Evolutionary conservation across 306 rosid genomes (phyloP), one percentile per base, ranked within the genome.

Genomic region (Vicia sativa): DNA sequence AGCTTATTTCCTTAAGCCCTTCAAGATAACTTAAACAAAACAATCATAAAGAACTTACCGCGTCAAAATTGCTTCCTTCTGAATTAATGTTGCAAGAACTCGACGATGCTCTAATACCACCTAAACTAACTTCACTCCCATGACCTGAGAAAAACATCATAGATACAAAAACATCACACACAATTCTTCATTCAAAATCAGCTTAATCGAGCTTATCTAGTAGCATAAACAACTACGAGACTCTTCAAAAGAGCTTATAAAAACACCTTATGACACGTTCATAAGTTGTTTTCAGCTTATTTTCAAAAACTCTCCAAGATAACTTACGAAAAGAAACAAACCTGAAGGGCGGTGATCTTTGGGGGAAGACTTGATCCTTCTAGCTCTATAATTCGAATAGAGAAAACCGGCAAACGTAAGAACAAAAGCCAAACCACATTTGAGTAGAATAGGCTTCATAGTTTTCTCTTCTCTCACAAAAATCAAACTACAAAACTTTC

Each of bases 351-450:
- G 77, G 31, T 56, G 16, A 1, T 62, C 71, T 1, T 48, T 62
- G n/a, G 89, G 81, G 59, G 79, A 74, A 38, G 78, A 78, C 44
- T 76, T 82, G 73, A 66, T 72, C 71, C 80, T 84, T 83, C 67
- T 83, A 64, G 49, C 46, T 88, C 76, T 83, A 46, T 72, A 11
- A 66, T 81, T 88, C 71, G 87, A 77, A 72, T 46, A 88, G 53
- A 90, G 62, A 74, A 88, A 79, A 59, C 96, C 89, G 64, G 95
- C 98, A 42, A 90, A 82, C 12, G 96, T 85, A 58, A 93, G 59
- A 62, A 87, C 95, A 55, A 93, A 78, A 74, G 85, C 95, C 77
- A 90, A 74, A 39, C 98, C 96, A 67, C 88, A 66, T 80, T 83
- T 88, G 72, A 90, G 50, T 4, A 90, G 35, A 54, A 86, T 26